Percentiles rank a stretch among this genome's conserved stretches.
Evolutionary conservation across 1,139 yeast genomes (phyloP).

Genomic region (Yueomyces sp.): DNA sequence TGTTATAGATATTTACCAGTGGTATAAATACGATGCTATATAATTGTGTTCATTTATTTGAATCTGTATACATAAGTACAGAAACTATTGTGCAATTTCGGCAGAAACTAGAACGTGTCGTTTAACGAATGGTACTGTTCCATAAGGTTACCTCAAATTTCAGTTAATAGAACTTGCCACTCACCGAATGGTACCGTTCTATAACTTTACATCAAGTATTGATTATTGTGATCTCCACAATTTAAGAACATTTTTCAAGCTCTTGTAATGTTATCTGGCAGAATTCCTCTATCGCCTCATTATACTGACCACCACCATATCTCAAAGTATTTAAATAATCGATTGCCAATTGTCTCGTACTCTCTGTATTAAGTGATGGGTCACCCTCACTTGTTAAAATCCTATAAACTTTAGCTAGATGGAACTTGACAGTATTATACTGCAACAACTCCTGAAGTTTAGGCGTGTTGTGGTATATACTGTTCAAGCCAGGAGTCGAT

Average conservation of each 20-base stretch:
- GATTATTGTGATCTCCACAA: neutral
- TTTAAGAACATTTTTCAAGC: neutral
- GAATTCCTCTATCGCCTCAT: conserved; percentile 26
- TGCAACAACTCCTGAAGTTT: conserved; percentile 17
- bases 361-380: conserved; percentile 13
- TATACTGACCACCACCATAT: conserved; percentile 23
- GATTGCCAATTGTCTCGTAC: conserved; percentile 18
- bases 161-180: no score
- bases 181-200: no score
- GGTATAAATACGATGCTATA: no score
- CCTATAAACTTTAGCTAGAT: conserved; percentile 20
- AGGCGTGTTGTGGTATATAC: conserved; percentile 12
- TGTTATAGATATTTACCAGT: no score
- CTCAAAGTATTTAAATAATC: conserved; percentile 24
- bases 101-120: no score
- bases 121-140: no score
- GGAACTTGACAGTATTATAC: conserved; percentile 25
- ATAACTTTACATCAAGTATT: neutral
- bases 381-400: conserved; percentile 14
- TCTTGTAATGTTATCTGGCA: conserved; percentile 12
- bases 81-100: no score
- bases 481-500: conserved; percentile 1
- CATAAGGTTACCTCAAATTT: no score
- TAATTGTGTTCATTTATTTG: no score
- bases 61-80: no score